Percentiles rank a stretch among this genome's conserved stretches.
Conservation (phyloP, 2,329 filamentous ascomycete genomes). For the Gnomoniopsis sp. region DNA sequence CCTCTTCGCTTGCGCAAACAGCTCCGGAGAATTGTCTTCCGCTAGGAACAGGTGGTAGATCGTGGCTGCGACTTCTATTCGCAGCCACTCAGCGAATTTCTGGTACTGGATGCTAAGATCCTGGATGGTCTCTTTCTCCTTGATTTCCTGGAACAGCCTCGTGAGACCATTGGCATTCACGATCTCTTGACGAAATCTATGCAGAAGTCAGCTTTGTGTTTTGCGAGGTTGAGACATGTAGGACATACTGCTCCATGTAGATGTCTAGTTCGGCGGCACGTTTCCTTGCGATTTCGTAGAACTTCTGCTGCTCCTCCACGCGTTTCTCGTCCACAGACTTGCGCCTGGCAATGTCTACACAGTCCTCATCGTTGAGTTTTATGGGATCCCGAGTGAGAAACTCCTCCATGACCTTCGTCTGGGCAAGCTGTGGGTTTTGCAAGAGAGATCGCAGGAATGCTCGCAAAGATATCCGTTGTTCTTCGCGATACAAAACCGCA, state of each 20-base stretch:
- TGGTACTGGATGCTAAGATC: conserved; percentile 93
- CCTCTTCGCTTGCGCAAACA: conserved; percentile 89
- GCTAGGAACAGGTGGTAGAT: conserved; percentile 96
- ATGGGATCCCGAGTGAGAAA: conserved; percentile 76
- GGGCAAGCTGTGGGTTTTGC: conserved; percentile 78
- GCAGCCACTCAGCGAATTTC: conserved; percentile 97
- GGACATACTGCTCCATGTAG: conserved; percentile 86
- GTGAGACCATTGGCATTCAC: conserved; percentile 79
- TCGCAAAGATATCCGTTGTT: conserved; percentile 84
- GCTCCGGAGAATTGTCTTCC: conserved; percentile 94
- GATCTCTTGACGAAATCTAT: conserved; percentile 62
- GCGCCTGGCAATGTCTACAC: conserved; percentile 73
- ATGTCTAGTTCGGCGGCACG: conserved; percentile 90
- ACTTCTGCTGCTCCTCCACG: conserved; percentile 86
- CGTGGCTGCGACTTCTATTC: conserved; percentile 94
- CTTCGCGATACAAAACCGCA: conserved; percentile 74
- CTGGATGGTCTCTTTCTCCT: conserved; percentile 79
- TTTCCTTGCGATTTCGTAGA: conserved; percentile 92
- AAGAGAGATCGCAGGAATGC: conserved; percentile 86
- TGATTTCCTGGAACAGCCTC: conserved; percentile 89
- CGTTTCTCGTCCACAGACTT: conserved; percentile 84
- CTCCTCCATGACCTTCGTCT: conserved; percentile 77
- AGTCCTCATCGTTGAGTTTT: conserved; percentile 74
- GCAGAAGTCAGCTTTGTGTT: conserved; percentile 17
- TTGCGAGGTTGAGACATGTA: neutral